A percentile compares a stretch with the other conserved stretches of the same genome.
These are phyloP conservation scores for Puccinellia tenuiflora DNA, from an alignment of 176 grass and related monocot species.

Conservation along the genomic window DNA sequence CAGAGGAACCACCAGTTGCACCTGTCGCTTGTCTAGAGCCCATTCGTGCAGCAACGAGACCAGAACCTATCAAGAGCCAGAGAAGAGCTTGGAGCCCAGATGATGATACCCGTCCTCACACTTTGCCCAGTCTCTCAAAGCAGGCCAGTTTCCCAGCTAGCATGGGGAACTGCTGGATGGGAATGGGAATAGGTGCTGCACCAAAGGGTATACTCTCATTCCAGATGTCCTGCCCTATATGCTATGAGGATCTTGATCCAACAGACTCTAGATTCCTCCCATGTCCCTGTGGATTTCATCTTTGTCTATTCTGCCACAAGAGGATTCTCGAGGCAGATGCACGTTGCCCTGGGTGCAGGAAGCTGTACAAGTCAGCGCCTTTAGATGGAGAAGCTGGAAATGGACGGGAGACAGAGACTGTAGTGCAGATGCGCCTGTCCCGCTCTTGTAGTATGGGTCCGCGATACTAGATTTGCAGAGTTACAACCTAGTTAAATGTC, in stretches of 20 bases:
- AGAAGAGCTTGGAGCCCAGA: constrained; percentile 81
- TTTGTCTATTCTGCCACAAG: constrained; percentile 94
- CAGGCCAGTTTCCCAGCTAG: constrained; percentile 64
- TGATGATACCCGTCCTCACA: constrained; percentile 72
- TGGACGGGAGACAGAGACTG: constrained; percentile 30
- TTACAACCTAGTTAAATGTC: constrained; percentile 22
- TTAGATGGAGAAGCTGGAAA: constrained; percentile 15
- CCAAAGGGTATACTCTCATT: constrained; percentile 50
- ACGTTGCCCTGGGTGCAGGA: constrained; percentile 90
- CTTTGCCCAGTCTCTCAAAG: constrained; percentile 77
- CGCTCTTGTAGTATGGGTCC: constrained; percentile 83
- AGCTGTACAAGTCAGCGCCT: constrained; percentile 51
- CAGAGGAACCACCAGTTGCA: not conserved
- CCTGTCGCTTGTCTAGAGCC: not conserved
- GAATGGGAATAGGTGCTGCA: constrained; percentile 27
- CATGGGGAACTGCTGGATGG: constrained; percentile 38
- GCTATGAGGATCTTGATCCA: constrained; percentile 80
- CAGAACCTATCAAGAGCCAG: constrained; percentile 28
- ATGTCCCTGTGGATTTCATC: constrained; percentile 74
- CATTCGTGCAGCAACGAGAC: constrained; percentile 20
- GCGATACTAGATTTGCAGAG: constrained; percentile 51
- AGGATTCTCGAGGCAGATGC: constrained; percentile 79
- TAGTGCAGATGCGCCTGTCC: constrained; percentile 31
- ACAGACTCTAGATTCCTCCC: constrained; percentile 94
- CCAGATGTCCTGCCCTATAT: constrained; percentile 74